These are phyloP conservation scores for Penicillium mononematosum DNA, from an alignment of 495 filamentous ascomycete species.

Conservation along the genomic window DNA sequence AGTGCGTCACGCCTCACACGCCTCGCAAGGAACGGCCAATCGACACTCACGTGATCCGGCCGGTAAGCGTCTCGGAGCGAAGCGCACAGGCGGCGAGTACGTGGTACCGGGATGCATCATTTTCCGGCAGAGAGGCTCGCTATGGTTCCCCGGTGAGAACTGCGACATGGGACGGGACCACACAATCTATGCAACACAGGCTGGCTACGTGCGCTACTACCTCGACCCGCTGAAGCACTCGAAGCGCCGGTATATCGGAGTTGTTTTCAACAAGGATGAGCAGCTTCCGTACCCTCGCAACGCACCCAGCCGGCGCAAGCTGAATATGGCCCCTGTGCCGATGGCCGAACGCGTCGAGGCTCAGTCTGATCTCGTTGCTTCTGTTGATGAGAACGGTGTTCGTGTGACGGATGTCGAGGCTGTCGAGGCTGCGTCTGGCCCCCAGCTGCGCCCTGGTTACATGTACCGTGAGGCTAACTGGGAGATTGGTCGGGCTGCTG, in stretches of 20 bases:
- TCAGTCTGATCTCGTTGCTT: conserved; percentile 38
- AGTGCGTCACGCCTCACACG: conserved; percentile 77
- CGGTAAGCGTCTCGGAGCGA: conserved; percentile 91
- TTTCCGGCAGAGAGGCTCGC: conserved; percentile 91
- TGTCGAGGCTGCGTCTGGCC: conserved; percentile 37
- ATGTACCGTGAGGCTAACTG: conserved; percentile 83
- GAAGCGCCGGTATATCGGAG: conserved; percentile 85
- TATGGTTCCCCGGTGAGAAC: conserved; percentile 94
- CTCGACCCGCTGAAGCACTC: conserved; percentile 76
- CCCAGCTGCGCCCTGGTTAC: conserved; percentile 65
- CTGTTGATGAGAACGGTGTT: conserved; percentile 29
- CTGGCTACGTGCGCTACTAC: conserved; percentile 96
- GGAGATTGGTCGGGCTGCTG: conserved; percentile 71
- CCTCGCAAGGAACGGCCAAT: conserved; percentile 83
- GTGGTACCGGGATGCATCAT: conserved; percentile 96
- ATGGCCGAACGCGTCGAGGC: conserved; percentile 34
- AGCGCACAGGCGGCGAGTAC: conserved; percentile 86
- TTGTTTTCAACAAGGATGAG: conserved; percentile 72
- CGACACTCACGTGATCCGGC: conserved; percentile 76
- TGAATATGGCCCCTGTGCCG: conserved; percentile 63
- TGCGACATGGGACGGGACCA: conserved; percentile 93
- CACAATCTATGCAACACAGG: conserved; percentile 82
- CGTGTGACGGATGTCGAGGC: conserved; percentile 36
- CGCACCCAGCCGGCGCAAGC: conserved; percentile 58
- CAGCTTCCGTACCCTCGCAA: conserved; percentile 71